These are phyloP conservation scores for Trichosporon sp. DNA, from an alignment of 1,284 basidiomycete species.

Conservation along the genomic window DNA sequence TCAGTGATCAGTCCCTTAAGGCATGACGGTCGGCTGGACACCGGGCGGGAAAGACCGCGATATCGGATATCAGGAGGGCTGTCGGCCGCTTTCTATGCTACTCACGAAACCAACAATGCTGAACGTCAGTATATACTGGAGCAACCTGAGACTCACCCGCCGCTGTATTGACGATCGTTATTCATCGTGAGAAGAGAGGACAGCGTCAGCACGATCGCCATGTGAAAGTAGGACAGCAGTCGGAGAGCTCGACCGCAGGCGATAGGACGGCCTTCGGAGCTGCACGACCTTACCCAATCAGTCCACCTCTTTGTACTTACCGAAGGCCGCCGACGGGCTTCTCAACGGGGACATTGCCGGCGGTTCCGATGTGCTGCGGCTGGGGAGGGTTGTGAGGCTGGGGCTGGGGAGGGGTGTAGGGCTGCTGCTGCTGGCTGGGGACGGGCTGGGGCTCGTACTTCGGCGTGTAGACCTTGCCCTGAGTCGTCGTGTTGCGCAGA, in stretches of 20 bases:
- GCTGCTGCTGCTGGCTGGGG: not conserved
- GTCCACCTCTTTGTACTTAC: conserved; percentile 19
- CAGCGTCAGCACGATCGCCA: not conserved
- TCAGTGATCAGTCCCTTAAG: conserved; percentile 86
- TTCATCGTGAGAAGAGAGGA: not conserved
- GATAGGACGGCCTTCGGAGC: too few species aligned
- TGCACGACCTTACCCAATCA: not conserved
- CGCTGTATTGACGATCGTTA: conserved; percentile 43
- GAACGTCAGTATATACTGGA: conserved; percentile 7
- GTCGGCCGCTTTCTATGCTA: conserved; percentile 1
- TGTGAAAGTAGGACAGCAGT: not conserved
- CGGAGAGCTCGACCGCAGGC: not conserved
- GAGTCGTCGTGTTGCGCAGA: not conserved
- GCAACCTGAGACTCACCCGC: conserved; percentile 58
- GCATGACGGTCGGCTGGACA: too few species aligned
- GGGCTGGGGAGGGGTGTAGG: not conserved
- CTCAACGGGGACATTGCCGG: conserved; percentile 57
- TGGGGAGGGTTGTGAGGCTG: not conserved
- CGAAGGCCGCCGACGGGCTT: conserved; percentile 72
- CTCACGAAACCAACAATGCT: conserved; percentile 78
- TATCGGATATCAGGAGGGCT: too few species aligned
- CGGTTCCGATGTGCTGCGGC: conserved; percentile 53
- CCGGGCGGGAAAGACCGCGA: too few species aligned
- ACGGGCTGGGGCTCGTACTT: not conserved
- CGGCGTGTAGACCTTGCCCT: not conserved